Evolutionary conservation across 2,329 filamentous ascomycete species (phyloP), one percentile per base, ranked within the genome.

Genomic region (Aspergillus pseudoglaucus): DNA sequence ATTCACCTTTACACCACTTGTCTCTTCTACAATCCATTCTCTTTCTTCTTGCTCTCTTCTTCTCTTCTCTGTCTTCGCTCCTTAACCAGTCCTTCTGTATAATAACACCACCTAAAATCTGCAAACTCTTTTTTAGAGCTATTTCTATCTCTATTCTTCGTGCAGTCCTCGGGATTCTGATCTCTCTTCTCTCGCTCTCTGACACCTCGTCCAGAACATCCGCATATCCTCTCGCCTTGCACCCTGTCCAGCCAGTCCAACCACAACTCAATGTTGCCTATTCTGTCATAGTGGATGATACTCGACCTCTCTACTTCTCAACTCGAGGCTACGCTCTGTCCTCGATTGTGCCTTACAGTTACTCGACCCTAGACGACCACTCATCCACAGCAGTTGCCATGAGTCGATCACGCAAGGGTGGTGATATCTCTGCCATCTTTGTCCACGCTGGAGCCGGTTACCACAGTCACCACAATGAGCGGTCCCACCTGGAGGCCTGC

Each of bases 381-480:
- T 18, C 37, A 6, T 15, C 8, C 8, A 20, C 25, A 12, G 9
- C 10, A 35, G 18, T 17, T 52, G 58, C 39, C 42, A 72, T 71
- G 66, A 60, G 55, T 52, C 50, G 61, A 52, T 62, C 62, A 42
- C 65, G 65, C 15, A 68, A 73, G 53, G 59, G 61, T 39, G 65
- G 68, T 23, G 73, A 79, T 54, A 71, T 82, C 8, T 82, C 82
- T 48, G 90, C 89, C 50, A 91, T 98, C 45, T 97, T 95, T 67
- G 85, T 98, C 40, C 93, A 98, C 68, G 93, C 91, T 33, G 93
- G 93, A 30, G 93, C 93, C 14, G 93, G 93, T 3, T 98, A 88
- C 60, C 93, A 98, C 67, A 96, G 90, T 63, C 75, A 81, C 20
- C 81, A 87, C 51, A 97, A 97, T 63, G 90, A 98, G 65, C 75